Evolutionary conservation across 169 alveolate species (phyloP).

Genomic region (Plasmodium vivax): DNA sequence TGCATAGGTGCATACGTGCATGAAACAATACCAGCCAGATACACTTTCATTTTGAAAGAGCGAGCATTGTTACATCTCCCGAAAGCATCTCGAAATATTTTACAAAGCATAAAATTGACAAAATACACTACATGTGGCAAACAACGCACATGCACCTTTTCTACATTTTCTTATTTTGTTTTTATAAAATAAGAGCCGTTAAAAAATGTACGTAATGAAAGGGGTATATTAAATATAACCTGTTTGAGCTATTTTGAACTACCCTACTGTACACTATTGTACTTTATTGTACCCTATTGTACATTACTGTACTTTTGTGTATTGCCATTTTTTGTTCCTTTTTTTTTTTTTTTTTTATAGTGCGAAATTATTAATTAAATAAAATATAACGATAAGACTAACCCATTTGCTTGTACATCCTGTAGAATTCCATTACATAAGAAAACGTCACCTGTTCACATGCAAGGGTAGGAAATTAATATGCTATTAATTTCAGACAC

Average conservation of each 20-base stretch:
- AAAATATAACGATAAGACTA: slow-evolving; percentile 13
- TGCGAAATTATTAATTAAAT: neutral
- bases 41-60: neutral
- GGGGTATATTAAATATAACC: neutral
- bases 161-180: slow-evolving; percentile 9
- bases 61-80: neutral
- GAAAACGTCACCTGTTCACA: neutral
- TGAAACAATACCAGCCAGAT: neutral
- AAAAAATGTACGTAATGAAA: neutral
- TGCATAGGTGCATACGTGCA: neutral
- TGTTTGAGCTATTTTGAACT: neutral
- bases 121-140: slow-evolving; percentile 6
- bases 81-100: neutral
- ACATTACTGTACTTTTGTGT: neutral
- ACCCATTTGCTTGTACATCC: neutral
- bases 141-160: neutral
- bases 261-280: neutral
- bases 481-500: slow-evolving; percentile 31
- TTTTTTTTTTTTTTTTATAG: slow-evolving; percentile 9
- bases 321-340: neutral
- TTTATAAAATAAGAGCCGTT: neutral
- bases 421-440: neutral
- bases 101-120: neutral
- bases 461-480: slow-evolving; percentile 27
- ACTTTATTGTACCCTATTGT: neutral